A percentile compares a stretch with the other conserved stretches of the same genome.
These are phyloP conservation scores for Pholiota conissans DNA, from an alignment of 768 basidiomycete species.

Conservation along the genomic window DNA sequence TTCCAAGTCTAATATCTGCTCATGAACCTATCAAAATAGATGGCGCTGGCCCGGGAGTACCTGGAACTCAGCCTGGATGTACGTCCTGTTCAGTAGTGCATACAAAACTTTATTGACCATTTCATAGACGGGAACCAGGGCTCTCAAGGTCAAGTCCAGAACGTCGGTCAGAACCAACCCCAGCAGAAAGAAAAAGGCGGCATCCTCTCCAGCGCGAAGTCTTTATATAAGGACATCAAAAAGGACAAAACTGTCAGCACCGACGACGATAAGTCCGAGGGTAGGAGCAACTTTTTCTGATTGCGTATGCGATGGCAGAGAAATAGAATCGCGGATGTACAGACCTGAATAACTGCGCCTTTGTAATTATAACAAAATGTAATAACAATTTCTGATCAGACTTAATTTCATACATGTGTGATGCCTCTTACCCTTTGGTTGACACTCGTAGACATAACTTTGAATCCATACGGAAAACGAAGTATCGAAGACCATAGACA, in stretches of 20 bases:
- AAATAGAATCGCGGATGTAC: no score
- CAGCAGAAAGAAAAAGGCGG: conserved; percentile 7
- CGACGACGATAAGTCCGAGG: neutral
- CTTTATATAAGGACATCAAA: conserved; percentile 13
- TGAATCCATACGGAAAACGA: no score
- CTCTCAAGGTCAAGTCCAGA: neutral
- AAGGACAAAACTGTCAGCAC: neutral
- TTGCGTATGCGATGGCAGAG: no score
- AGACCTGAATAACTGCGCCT: no score
- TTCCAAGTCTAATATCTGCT: neutral
- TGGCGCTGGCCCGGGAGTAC: neutral
- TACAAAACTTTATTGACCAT: no score
- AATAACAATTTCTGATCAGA: no score
- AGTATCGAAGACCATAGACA: no score
- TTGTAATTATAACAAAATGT: no score
- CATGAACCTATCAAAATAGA: neutral
- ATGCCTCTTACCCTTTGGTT: no score
- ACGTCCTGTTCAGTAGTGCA: neutral
- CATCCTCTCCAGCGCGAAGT: conserved; percentile 13
- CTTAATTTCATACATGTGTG: no score
- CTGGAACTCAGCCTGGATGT: neutral
- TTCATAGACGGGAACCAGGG: neutral
- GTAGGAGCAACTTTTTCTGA: neutral
- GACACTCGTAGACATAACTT: no score
- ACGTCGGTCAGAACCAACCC: neutral